phyloP scores from a whole-genome alignment of 371 early-diverging fungal species.

The Syncephalastrum sp. region DNA sequence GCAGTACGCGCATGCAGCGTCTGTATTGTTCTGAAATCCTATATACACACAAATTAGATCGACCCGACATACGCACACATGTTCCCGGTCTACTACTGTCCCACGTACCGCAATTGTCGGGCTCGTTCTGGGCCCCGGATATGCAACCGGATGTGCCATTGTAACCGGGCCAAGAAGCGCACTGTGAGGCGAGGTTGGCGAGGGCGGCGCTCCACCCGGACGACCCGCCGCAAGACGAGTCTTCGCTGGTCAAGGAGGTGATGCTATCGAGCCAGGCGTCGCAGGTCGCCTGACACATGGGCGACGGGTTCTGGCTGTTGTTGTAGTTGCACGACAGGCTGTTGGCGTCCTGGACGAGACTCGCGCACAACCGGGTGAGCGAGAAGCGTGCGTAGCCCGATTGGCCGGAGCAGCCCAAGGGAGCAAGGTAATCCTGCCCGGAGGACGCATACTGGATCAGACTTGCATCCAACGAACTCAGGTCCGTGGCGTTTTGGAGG shows the following conservation, averaged over 20 bases:
- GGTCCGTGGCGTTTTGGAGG: conserved; percentile 25
- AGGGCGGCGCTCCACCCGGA: conserved; percentile 3
- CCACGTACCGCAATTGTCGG: conserved; percentile 37
- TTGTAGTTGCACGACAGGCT: conserved; percentile 43
- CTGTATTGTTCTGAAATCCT: conserved; percentile 25
- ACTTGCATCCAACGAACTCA: conserved; percentile 36
- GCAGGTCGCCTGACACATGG: conserved; percentile 43
- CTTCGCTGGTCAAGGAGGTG: conserved; percentile 22
- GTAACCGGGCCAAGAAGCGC: conserved; percentile 37
- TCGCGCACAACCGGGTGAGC: conserved; percentile 31
- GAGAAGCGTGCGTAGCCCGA: conserved; percentile 46
- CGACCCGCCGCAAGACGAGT: background rate
- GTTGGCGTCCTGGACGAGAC: conserved; percentile 32
- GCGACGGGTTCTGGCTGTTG: conserved; percentile 26
- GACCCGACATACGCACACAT: too few relatives aligned
- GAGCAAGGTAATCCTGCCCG: conserved; percentile 20
- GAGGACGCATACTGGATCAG: conserved; percentile 27
- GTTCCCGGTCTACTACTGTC: background rate
- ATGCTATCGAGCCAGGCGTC: conserved; percentile 32
- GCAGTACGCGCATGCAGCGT: conserved; percentile 34
- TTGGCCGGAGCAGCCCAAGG: conserved; percentile 28
- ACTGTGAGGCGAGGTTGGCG: conserved; percentile 21
- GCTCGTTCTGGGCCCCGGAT: conserved; percentile 38
- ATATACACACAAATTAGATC: background rate
- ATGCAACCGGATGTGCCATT: conserved; percentile 36